A percentile compares a stretch with the other conserved stretches of the same genome.
Conservation (phyloP, 352 stramenopile genomes). For the Pythium chondricola region DNA sequence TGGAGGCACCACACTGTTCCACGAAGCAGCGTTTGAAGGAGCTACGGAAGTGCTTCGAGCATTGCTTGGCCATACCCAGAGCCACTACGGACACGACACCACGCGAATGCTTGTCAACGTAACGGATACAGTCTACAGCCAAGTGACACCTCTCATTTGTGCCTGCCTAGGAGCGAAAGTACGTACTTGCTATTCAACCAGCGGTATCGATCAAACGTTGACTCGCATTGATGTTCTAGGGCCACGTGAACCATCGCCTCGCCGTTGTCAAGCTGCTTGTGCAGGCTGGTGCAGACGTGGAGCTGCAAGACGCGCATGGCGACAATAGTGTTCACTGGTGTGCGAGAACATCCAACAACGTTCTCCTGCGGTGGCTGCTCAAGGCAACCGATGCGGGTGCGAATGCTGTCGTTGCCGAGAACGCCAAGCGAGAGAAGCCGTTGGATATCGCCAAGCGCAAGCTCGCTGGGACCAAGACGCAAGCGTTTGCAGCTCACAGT, state of each 20-base stretch:
- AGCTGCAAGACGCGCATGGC: conserved; percentile 40
- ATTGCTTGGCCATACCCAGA: conserved; percentile 32
- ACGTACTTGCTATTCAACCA: too few species aligned
- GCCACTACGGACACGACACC: conserved; percentile 23
- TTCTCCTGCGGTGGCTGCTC: conserved; percentile 51
- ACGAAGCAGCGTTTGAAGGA: conserved; percentile 40
- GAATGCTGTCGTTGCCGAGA: conserved; percentile 36
- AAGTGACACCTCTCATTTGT: conserved; percentile 52
- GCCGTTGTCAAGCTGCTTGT: conserved; percentile 49
- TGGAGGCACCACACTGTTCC: conserved; percentile 37
- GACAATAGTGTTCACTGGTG: conserved; percentile 72
- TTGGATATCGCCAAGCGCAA: conserved; percentile 49
- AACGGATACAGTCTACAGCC: conserved; percentile 42
- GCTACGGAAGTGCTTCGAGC: conserved; percentile 27
- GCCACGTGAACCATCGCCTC: conserved; percentile 29
- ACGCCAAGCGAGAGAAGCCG: conserved; percentile 56
- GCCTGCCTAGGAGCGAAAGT: conserved; percentile 40
- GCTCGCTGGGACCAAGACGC: conserved; percentile 19
- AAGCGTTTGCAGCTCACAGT: conserved; percentile 20
- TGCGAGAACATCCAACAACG: conserved; percentile 37
- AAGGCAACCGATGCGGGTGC: conserved; percentile 48
- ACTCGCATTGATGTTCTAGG: conserved; percentile 12
- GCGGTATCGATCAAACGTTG: neutral
- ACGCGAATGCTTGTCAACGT: conserved; percentile 28
- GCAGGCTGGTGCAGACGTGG: conserved; percentile 31